Evolutionary conservation across 2,329 filamentous ascomycete species (phyloP).

Genomic region (Beauveria rudraprayagi): DNA sequence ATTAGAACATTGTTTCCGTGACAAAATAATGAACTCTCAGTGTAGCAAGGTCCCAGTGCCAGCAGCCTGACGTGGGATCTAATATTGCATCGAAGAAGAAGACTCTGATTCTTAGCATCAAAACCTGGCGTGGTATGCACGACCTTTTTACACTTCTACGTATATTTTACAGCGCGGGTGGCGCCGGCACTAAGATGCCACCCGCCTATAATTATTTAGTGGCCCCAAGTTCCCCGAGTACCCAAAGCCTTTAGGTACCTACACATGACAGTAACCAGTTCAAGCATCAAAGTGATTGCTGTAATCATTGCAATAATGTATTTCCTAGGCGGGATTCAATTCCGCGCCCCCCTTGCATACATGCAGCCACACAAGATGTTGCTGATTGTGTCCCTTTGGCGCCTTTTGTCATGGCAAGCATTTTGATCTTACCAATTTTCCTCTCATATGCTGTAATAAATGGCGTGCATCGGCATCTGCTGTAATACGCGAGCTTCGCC

Average conservation of each 20-base stretch:
- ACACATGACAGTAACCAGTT: too few species aligned
- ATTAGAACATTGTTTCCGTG: too few species aligned
- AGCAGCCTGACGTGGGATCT: not conserved
- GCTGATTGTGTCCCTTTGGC: too few species aligned
- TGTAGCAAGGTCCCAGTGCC: too few species aligned
- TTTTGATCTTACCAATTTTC: not conserved
- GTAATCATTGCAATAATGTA: not conserved
- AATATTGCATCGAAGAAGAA: not conserved
- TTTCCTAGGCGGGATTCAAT: not conserved
- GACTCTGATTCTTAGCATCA: too few species aligned
- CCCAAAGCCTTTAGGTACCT: too few species aligned
- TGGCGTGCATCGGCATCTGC: not conserved
- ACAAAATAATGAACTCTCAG: too few species aligned
- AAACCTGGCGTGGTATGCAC: not conserved
- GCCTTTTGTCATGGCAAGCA: too few species aligned
- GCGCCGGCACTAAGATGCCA: not conserved
- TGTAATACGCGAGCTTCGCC: not conserved
- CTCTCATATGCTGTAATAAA: not conserved
- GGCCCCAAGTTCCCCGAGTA: not conserved
- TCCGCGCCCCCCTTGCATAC: not conserved
- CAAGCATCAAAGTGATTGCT: not conserved
- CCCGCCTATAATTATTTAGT: not conserved
- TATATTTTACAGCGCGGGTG: not conserved
- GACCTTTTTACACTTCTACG: not conserved
- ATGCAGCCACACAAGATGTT: not conserved